A percentile compares a stretch with the other conserved stretches of the same genome.
phyloP scores from a whole-genome alignment of 371 early-diverging fungal genomes.

The Mortierella sp. region DNA sequence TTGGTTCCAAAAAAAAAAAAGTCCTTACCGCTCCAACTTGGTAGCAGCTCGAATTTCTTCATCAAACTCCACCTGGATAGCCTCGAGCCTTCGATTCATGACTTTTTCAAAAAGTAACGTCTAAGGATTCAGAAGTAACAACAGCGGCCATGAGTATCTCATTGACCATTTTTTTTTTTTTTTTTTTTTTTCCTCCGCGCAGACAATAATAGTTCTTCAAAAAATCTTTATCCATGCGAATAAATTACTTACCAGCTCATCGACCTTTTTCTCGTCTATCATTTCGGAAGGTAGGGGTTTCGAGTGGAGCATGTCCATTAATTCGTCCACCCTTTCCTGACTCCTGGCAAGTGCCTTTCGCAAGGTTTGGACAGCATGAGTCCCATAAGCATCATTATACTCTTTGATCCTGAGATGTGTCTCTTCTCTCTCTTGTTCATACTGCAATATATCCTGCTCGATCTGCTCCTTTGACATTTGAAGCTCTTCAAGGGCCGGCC shows the following conservation, averaged over 20 bases:
- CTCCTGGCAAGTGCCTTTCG: constrained; percentile 1
- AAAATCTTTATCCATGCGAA: constrained; percentile 16
- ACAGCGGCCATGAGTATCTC: constrained; percentile 21
- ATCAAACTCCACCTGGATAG: constrained; percentile 1
- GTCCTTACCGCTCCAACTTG: constrained; percentile 8
- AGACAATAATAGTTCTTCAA: constrained; percentile 12
- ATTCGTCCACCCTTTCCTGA: constrained; percentile 9
- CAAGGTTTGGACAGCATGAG: constrained; percentile 7
- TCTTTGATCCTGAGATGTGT: background rate
- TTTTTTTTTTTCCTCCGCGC: constrained; percentile 5
- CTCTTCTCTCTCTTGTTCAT: constrained; percentile 8
- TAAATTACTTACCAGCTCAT: constrained; percentile 26
- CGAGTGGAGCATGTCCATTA: background rate
- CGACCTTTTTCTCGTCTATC: constrained; percentile 29
- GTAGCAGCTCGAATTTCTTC: background rate
- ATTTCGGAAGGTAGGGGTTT: background rate
- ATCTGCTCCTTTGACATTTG: background rate
- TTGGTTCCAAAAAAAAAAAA: too few species aligned
- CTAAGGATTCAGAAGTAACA: background rate
- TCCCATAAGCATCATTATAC: background rate
- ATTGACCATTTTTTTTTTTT: constrained; percentile 3
- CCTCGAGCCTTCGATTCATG: background rate
- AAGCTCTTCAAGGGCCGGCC: background rate
- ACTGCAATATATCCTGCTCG: background rate
- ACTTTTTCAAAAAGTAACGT: background rate